Evolutionary conservation across 805 yeast genomes (phyloP), one percentile per base, ranked within the genome.

Genomic region (Priceomyces melissophilus): DNA sequence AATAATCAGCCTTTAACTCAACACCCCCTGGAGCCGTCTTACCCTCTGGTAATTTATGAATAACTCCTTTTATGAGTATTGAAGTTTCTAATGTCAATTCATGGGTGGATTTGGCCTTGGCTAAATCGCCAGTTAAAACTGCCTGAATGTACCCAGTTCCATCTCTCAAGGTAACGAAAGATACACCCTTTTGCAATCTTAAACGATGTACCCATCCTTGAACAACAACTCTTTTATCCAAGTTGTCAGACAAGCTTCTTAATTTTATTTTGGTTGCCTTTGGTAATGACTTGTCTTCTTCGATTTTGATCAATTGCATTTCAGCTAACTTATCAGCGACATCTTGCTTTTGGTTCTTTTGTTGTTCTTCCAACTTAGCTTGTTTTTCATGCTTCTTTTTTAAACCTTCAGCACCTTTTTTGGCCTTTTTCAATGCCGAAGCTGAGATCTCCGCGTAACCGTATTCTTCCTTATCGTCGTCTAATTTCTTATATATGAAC

Each of bases 21-120:
- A 91, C 95, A 46, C 96, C 96, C 48, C 98, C 98, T 43, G 97
- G 96, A 8, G 99, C 99, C 50, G 84, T 73, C 65, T 93, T 90
- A 48, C 99, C 99, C 63, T 88, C 97, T 42, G 98, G 98, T 37
- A 95, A 74, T 55, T 84, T 79, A 63, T 78, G 76, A 46, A 93
- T 73, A 20, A 79, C 78, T 67, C 99, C 99, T 60, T 77, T 85
- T 44, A 93, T 67, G 37, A 81, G 62, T 26, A 95, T 75, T 11
- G 96, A 83, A 12, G 96, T 76, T 72, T 93, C 99, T 52, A 91
- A 68, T 9, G 99, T 91, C 59, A 95, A 76, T 44, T 83, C 84
- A 54, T 76, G 71, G 33, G 98, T 90, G 64, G 79, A 82, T 67
- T 84, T 81, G 36, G 96, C 96, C 59, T 83, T 81, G 46, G 98